Evolutionary conservation across 371 early-diverging fungal species (phyloP).

Genomic region (Mucor indicus): DNA sequence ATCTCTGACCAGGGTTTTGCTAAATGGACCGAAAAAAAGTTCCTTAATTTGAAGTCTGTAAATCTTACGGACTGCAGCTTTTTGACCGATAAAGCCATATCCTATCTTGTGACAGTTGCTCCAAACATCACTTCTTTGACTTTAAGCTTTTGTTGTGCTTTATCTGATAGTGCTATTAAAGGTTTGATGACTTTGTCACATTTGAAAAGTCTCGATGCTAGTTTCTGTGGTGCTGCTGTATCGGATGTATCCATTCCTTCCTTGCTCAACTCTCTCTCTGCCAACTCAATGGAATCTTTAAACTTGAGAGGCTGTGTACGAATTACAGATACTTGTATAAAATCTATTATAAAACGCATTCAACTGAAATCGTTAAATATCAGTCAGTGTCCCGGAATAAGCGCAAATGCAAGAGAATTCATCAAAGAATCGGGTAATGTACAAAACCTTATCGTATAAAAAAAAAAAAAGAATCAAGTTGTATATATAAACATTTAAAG

Average conservation of each 20-base stretch:
- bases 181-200: slow-evolving; percentile 41
- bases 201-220: slow-evolving; percentile 59
- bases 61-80: slow-evolving; percentile 78
- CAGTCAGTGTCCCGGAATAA: slow-evolving; percentile 32
- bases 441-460: slow-evolving; percentile 14
- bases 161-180: slow-evolving; percentile 64
- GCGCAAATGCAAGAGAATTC: slow-evolving; percentile 8
- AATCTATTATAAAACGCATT: slow-evolving; percentile 21
- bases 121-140: slow-evolving; percentile 45
- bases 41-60: slow-evolving; percentile 48
- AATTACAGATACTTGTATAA: slow-evolving; percentile 56
- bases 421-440: slow-evolving; percentile 13
- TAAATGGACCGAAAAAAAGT: slow-evolving; percentile 46
- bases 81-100: slow-evolving; percentile 67
- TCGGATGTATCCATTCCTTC: slow-evolving; percentile 58
- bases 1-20: slow-evolving; percentile 69
- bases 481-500: not conserved
- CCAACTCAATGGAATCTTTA: slow-evolving; percentile 1
- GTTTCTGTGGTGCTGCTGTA: slow-evolving; percentile 77
- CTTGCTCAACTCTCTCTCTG: slow-evolving; percentile 24
- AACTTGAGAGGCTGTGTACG: slow-evolving; percentile 60
- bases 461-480: not conserved
- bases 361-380: slow-evolving; percentile 20
- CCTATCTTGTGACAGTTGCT: slow-evolving; percentile 49
- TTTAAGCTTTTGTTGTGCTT: slow-evolving; percentile 79